A percentile compares a stretch with the other conserved stretches of the same genome.
Evolutionary conservation across 2,329 filamentous ascomycete genomes (phyloP).

Genomic region (Xylaria polymorpha): DNA sequence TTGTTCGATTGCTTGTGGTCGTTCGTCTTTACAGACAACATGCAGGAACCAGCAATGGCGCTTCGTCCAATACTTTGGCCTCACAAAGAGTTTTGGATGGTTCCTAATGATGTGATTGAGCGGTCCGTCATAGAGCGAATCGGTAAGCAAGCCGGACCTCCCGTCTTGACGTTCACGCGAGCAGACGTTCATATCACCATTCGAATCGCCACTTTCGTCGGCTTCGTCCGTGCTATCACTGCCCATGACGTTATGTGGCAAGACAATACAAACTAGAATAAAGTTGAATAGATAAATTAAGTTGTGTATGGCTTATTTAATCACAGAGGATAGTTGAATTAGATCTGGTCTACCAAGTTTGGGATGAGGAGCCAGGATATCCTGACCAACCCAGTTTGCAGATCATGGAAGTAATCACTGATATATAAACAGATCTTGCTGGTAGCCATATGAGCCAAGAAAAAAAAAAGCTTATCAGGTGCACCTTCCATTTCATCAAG

Average conservation of each 20-base stretch:
- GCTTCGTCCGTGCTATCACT: not conserved
- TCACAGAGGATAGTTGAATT: not conserved
- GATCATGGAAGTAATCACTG: too few species aligned
- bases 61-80: constrained; percentile 5
- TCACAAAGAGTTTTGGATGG: constrained; percentile 19
- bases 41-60: constrained; percentile 3
- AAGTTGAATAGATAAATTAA: not conserved
- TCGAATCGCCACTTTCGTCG: not conserved
- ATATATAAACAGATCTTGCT: not conserved
- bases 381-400: not conserved
- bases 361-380: not conserved
- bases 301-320: not conserved
- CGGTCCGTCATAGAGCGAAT: constrained; percentile 16
- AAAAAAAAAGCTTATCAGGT: not conserved
- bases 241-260: not conserved
- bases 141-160: not conserved
- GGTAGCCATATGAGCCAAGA: not conserved
- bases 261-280: not conserved
- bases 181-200: too few species aligned
- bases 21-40: constrained; percentile 14
- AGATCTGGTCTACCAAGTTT: not conserved
- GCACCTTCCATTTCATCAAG: constrained; percentile 2
- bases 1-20: not conserved
- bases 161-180: not conserved
- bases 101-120: constrained; percentile 25